Evolutionary conservation across 169 alveolate genomes (phyloP), one percentile per base, ranked within the genome.

Genomic region (Plasmodium gonderi): DNA sequence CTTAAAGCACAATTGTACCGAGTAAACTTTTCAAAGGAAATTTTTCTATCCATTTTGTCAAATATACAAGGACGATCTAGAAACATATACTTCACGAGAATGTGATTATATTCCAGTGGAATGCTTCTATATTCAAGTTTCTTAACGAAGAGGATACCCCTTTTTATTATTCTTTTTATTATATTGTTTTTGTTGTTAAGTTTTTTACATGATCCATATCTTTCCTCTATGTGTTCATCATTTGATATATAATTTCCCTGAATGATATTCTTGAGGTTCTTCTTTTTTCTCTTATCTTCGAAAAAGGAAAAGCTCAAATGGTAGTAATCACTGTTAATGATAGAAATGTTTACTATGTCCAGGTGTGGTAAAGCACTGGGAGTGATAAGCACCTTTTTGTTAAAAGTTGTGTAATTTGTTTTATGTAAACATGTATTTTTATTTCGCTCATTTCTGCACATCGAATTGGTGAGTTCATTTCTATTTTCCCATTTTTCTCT

Each of bases 91-190:
- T 29, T 36, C 29, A 60, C 29, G 33, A 60, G 26, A 7, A 60
- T 23, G 36, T 60, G 72, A 29, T 60, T 60, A 60, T 60, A 60
- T 12, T 60, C 72, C 0, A 60, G 31, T 36, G 72, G 38, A 29
- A 60, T 31, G 38, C 60, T 17, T 17, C 40, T 77, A 45, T 65
- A 67, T 78, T 90, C 94, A 9, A 29, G 68, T 51, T 51, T 90
- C 40, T 90, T 90, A 65, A 90, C 94, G 80, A 90, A 90, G 69
- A 90, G 8, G 33, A 90, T 78, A 11, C 94, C 94, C 51, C 81
- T 78, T 14, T 67, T 90, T 33, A 90, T 90, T 42, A 90, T 90
- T 65, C 51, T 76, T 45, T 68, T 90, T 51, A 90, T 72, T 45
- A 64, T 44, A 65, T 78, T 68, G 36, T 17, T 33, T 14, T 36